phyloP scores from a whole-genome alignment of 495 filamentous ascomycete genomes.

The Penicillium alfredii region DNA sequence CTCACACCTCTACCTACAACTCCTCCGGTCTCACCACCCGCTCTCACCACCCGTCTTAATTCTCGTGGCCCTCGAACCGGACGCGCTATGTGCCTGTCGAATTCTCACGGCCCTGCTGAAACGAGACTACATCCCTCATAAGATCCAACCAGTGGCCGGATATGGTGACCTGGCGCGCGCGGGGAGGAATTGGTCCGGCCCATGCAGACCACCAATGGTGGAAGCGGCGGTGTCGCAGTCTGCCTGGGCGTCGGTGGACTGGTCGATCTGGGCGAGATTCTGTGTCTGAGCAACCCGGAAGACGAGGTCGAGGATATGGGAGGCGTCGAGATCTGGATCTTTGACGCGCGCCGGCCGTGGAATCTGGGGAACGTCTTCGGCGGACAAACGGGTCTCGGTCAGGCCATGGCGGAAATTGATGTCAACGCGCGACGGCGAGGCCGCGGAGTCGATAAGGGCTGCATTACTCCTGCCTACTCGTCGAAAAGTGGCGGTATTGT shows the following conservation, averaged over 20 bases:
- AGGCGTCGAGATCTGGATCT: slow-evolving; percentile 84
- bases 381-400: slow-evolving; percentile 48
- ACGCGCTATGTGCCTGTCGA: slow-evolving; percentile 91
- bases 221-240: slow-evolving; percentile 77
- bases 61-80: slow-evolving; percentile 87
- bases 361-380: slow-evolving; percentile 92
- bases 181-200: slow-evolving; percentile 71
- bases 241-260: slow-evolving; percentile 90
- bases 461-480: slow-evolving; percentile 62
- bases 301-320: slow-evolving; percentile 58
- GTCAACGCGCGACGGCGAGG: slow-evolving; percentile 47
- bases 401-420: slow-evolving; percentile 42
- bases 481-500: slow-evolving; percentile 78
- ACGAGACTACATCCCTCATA: slow-evolving; percentile 96
- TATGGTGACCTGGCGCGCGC: slow-evolving; percentile 82
- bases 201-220: slow-evolving; percentile 75
- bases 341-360: slow-evolving; percentile 90
- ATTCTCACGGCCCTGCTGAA: slow-evolving; percentile 88
- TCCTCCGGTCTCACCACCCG: slow-evolving; percentile 72
- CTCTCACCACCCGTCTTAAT: slow-evolving; percentile 87
- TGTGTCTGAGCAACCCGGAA: slow-evolving; percentile 55
- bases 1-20: slow-evolving; percentile 82
- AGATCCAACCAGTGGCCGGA: slow-evolving; percentile 88
- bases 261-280: slow-evolving; percentile 70
- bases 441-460: slow-evolving; percentile 54